Percentiles rank a stretch among this genome's conserved stretches.
Conservation (phyloP, 305 asterid genomes). For the Fraxinus angustifolia region DNA sequence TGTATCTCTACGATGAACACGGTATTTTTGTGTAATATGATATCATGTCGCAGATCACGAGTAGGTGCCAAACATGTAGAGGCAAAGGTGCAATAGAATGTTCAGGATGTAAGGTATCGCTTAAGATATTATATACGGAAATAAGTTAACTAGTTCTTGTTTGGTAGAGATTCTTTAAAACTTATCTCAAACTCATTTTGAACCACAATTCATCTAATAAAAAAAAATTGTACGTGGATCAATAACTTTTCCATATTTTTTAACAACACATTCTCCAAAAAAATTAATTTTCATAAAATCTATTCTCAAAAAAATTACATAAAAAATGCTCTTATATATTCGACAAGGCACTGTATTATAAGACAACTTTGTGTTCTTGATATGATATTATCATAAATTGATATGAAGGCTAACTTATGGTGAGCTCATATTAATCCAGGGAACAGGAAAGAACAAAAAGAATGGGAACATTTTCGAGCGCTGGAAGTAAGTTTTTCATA, state of each 20-base stretch:
- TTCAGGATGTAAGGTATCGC: constrained; percentile 70
- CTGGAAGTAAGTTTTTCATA: constrained; percentile 60
- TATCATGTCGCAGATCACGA: constrained; percentile 31
- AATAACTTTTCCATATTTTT: too few species aligned
- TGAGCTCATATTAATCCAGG: constrained; percentile 32
- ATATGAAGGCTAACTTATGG: background rate
- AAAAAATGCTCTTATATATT: background rate
- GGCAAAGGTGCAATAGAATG: constrained; percentile 82
- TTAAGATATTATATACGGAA: background rate
- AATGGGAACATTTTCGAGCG: constrained; percentile 86
- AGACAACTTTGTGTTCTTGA: background rate
- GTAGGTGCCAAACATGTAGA: constrained; percentile 52
- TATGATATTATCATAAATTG: background rate
- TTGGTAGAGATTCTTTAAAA: background rate
- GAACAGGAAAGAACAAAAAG: constrained; percentile 87
- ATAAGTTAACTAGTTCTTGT: background rate
- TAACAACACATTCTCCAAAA: too few species aligned
- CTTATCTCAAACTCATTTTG: background rate
- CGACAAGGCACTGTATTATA: background rate
- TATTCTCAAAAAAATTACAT: background rate
- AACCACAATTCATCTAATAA: too few species aligned
- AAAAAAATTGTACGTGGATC: background rate
- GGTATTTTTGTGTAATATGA: constrained; percentile 1
- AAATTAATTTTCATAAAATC: background rate
- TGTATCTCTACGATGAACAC: background rate